These are phyloP conservation scores for Geum urbanum DNA, from an alignment of 306 rosid genomes.

Conservation along the genomic window DNA sequence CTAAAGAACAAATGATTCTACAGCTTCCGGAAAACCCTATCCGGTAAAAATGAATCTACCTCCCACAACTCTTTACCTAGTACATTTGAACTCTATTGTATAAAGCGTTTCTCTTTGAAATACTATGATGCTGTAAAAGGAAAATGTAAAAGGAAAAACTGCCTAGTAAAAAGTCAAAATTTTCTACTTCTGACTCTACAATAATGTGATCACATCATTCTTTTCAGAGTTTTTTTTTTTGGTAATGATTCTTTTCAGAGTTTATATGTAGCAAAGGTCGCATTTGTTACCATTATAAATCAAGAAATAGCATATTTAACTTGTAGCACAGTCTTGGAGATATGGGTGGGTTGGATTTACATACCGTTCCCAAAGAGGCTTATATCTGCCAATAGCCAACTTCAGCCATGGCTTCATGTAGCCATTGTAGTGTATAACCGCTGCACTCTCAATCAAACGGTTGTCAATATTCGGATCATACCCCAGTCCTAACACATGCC, in stretches of 20 bases:
- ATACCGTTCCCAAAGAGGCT: slow-evolving; percentile 83
- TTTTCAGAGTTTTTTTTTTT: slow-evolving; percentile 36
- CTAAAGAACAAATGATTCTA: slow-evolving; percentile 51
- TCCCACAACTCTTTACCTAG: slow-evolving; percentile 47
- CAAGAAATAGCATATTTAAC: slow-evolving; percentile 64
- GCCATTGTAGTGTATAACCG: slow-evolving; percentile 87
- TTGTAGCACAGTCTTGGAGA: slow-evolving; percentile 71
- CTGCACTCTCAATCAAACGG: slow-evolving; percentile 88
- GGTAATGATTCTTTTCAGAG: slow-evolving; percentile 34
- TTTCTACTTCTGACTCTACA: slow-evolving; percentile 70
- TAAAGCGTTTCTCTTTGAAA: slow-evolving; percentile 44
- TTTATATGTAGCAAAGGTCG: slow-evolving; percentile 35
- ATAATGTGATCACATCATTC: slow-evolving; percentile 32
- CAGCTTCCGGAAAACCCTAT: slow-evolving; percentile 49
- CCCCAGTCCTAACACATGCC: slow-evolving; percentile 98
- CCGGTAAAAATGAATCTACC: slow-evolving; percentile 50
- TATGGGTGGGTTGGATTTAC: slow-evolving; percentile 75
- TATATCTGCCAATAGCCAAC: slow-evolving; percentile 82
- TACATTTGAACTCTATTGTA: slow-evolving; percentile 54
- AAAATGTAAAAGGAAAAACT: slow-evolving; percentile 20
- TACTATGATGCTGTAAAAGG: slow-evolving; percentile 34
- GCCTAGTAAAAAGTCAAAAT: slow-evolving; percentile 60
- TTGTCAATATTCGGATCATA: slow-evolving; percentile 82
- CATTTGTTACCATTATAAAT: slow-evolving; percentile 41
- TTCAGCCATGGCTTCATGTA: slow-evolving; percentile 98